phyloP scores from a whole-genome alignment of 805 yeast genomes.

The Cephaloascus fragrans region DNA sequence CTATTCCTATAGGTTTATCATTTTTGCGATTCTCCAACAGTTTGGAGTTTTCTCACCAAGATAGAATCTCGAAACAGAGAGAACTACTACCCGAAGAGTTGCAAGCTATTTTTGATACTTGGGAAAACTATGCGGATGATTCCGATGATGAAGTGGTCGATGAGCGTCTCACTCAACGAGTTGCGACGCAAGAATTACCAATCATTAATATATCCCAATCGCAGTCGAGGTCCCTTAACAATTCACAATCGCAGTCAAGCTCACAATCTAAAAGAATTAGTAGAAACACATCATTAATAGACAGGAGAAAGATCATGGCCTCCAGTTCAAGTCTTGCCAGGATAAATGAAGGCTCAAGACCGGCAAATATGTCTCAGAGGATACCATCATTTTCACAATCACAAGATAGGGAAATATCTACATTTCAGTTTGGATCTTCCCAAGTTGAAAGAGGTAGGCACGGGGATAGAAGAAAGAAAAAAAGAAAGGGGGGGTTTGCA shows the following conservation, averaged over 20 bases:
- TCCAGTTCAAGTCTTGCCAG: too few relatives aligned
- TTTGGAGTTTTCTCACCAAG: background rate
- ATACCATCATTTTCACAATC: background rate
- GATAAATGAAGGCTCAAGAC: too few relatives aligned
- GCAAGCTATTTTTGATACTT: background rate
- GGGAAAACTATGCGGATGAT: constrained; percentile 3
- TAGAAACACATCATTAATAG: too few relatives aligned
- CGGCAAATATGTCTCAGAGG: background rate
- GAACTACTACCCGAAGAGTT: background rate
- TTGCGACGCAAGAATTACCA: background rate
- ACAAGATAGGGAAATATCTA: background rate
- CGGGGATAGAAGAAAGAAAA: constrained; percentile 23
- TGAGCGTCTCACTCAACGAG: constrained; percentile 1
- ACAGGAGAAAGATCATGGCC: too few relatives aligned
- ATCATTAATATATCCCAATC: constrained; percentile 7
- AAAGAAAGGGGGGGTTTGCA: constrained; percentile 40
- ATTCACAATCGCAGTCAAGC: too few relatives aligned
- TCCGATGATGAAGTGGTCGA: constrained; percentile 3
- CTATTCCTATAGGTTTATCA: constrained; percentile 4
- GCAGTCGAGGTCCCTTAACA: too few relatives aligned
- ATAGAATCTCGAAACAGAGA: background rate
- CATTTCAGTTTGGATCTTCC: background rate
- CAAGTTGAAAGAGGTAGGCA: constrained; percentile 5
- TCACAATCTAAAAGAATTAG: too few relatives aligned
- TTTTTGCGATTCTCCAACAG: background rate